Evolutionary conservation across 1,284 basidiomycete species (phyloP), one percentile per base, ranked within the genome.

Genomic region (Malassezia furfur): DNA sequence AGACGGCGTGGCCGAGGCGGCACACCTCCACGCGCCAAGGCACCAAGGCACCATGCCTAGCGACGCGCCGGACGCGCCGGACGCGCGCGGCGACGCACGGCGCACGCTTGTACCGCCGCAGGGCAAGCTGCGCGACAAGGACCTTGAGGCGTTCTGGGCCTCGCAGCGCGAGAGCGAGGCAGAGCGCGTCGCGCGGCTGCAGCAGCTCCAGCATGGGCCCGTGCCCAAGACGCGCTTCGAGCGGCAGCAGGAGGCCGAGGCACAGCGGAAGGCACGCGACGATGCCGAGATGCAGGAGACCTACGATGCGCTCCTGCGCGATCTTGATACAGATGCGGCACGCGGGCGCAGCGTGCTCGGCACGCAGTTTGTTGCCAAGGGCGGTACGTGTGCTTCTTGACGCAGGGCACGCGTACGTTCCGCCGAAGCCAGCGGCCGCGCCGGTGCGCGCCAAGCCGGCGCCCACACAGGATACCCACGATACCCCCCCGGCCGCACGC

Each of bases 271-370:
- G 34, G 65, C 59, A 46, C 59, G 64, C 34, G 68, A 60, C 2
- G 57, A 70, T 28, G 32, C 64, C 22, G 63, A 62, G 30, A 66
- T 62, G n/a, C 62, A 57, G 0, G 37, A 35, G 19, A 68, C 66
- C 9, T 72, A 70, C 50, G 39, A 63, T 19, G 68, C 68, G 10
- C 68, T 72, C 30, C 54, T 67, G 1, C 60, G 56, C 34, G 67
- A 60, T 28, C 64, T 71, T 64, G 57, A 57, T 11, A 62, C 49
- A 0, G 56, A 59, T 6, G 48, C 49, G 2, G 19, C 17, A n/a
- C 32, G 32, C 17, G 5, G 45, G n/a, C 14, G 15, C 9, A 14
- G 36, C 36, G n/a, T 37, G 15, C 36, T 37, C 36, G 36, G 36
- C 36, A 37, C 36, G 21, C 60, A 54, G 2, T 70, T 68, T 25